Evolutionary conservation across 306 rosid genomes (phyloP).

Genomic region (Castanea crenata): DNA sequence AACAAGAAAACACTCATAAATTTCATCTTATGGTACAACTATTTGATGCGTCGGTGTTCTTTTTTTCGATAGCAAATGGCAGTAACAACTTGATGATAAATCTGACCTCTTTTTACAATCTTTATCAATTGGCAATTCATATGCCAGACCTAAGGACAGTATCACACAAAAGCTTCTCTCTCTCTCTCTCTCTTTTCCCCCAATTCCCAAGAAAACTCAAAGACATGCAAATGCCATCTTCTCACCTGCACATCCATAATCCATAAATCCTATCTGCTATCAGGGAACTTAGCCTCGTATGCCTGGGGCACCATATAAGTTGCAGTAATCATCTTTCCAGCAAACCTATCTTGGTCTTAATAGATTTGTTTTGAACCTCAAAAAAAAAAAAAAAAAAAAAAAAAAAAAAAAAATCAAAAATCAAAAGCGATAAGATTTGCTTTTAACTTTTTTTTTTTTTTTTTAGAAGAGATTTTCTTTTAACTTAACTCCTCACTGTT

Average conservation of each 20-base stretch:
- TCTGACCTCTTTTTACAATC: not conserved
- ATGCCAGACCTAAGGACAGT: not conserved
- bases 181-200: not conserved
- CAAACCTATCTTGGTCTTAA: slow-evolving; percentile 70
- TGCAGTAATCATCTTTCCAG: slow-evolving; percentile 94
- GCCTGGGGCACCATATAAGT: slow-evolving; percentile 77
- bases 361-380: too few relatives aligned
- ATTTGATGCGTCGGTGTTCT: too few relatives aligned
- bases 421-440: too few relatives aligned
- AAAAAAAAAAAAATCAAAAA: too few relatives aligned
- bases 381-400: too few relatives aligned
- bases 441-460: too few relatives aligned
- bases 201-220: not conserved
- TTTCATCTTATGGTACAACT: too few relatives aligned
- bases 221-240: not conserved
- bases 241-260: not conserved
- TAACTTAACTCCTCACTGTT: too few relatives aligned
- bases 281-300: slow-evolving; percentile 63
- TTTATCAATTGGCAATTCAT: not conserved
- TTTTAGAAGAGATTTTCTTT: too few relatives aligned
- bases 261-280: slow-evolving; percentile 36
- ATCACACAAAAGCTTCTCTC: not conserved
- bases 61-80: not conserved
- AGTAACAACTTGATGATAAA: not conserved
- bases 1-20: too few relatives aligned